Base-by-base conservation (phyloP, 2,329 filamentous ascomycete genomes). In the Colletotrichum euphorbiae region DNA sequence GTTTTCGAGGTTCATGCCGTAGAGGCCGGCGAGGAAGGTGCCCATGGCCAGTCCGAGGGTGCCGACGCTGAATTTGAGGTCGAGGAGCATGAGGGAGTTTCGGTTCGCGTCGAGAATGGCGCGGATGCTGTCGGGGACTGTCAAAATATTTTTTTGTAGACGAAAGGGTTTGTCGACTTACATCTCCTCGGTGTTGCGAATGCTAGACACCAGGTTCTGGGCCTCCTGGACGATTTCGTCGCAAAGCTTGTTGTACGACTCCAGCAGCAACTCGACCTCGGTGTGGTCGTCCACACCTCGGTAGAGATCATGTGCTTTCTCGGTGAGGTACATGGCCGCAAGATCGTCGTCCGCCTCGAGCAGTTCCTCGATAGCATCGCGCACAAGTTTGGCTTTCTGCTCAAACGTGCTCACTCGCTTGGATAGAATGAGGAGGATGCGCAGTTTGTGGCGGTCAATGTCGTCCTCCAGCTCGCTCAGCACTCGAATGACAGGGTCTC, bases 1-100 rank as follows among this genome's bases (percentile, higher is more conserved):
- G 80, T 98, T 98, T 77, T 98, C 97, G 71, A 99, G 84, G 82
- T 99, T 99, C 94, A 98, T 98, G 74, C 96, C 96, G 85, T 98
- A 99, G n/a, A 99, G 89, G n/a, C 94, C 94, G 8, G 96, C 97
- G 74, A 98, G 87, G 77, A 98, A 97, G 56, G 96, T 98, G 62
- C 96, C 96, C 77, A 94, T 93, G 62, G 93, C 95, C 54, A 98
- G 89, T n/a, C 94, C 94, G 4, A 99, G 88, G 1, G 96, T 98
- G 65, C 94, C 93, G 69, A 99, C 94, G 76, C 92, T 96, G 82
- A 98, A 97, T 77, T 97, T 97, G 73, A 99, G 90, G 71, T 98
- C 96, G 36, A 98, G 87, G 17, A 99, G 86, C 96, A 99, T 99
- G 72, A 99, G 92, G 8, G 94, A 92, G 82, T 99, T 99, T 72